Evolutionary conservation across 2,329 filamentous ascomycete species (phyloP).

Genomic region (Chaetomiaceae sp.): DNA sequence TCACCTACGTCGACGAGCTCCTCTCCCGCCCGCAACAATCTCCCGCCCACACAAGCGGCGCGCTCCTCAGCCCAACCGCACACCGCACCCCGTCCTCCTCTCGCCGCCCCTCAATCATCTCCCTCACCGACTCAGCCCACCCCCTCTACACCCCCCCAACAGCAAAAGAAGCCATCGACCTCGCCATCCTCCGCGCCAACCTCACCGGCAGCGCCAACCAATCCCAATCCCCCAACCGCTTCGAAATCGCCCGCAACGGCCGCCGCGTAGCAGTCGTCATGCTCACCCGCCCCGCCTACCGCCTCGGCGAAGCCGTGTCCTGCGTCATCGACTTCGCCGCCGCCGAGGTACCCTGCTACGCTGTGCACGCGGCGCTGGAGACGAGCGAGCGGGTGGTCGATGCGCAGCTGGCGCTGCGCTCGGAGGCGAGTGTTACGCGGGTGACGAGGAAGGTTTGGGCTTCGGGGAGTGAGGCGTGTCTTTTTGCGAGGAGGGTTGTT

Average conservation of each 20-base stretch:
- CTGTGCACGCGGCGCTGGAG: conserved; percentile 78
- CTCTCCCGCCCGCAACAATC: conserved; percentile 52
- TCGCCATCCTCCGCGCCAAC: conserved; percentile 83
- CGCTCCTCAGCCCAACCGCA: conserved; percentile 69
- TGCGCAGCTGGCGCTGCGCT: conserved; percentile 73
- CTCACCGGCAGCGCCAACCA: conserved; percentile 45
- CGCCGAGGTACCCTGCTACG: conserved; percentile 77
- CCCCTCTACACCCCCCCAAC: conserved; percentile 45
- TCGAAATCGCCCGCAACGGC: conserved; percentile 92
- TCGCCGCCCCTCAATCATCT: conserved; percentile 46
- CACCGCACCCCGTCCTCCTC: conserved; percentile 32
- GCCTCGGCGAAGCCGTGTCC: conserved; percentile 80
- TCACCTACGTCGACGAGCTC: conserved; percentile 72
- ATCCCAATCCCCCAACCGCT: conserved; percentile 75
- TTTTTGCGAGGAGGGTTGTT: conserved; percentile 73
- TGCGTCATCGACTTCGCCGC: conserved; percentile 79
- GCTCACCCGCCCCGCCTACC: conserved; percentile 80
- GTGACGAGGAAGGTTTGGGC: conserved; percentile 80
- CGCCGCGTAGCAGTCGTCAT: conserved; percentile 86
- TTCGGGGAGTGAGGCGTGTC: conserved; percentile 71
- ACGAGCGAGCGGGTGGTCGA: conserved; percentile 82
- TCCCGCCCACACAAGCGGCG: conserved; percentile 36
- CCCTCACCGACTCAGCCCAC: conserved; percentile 19
- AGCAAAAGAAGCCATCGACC: conserved; percentile 81
- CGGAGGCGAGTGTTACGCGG: conserved; percentile 77